phyloP scores from a whole-genome alignment of 495 filamentous ascomycete species.

The Podospora conica region DNA sequence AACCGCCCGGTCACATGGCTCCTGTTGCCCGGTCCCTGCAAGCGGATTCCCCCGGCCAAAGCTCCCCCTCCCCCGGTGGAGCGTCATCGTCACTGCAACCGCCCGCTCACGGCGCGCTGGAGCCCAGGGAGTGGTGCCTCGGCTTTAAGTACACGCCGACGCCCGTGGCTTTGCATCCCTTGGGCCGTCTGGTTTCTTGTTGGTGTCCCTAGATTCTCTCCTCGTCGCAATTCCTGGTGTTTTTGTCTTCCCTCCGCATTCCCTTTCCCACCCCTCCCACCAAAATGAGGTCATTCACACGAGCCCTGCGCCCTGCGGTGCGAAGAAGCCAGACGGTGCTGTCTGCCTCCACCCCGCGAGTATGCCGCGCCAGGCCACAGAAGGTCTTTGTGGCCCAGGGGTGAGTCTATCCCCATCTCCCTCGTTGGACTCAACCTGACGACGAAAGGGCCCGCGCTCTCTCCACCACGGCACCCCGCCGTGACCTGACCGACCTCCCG shows the following conservation, averaged over 20 bases:
- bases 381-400: conserved; percentile 15
- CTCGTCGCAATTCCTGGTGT: neutral
- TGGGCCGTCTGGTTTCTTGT: conserved; percentile 8
- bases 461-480: conserved; percentile 60
- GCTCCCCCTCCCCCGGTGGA: neutral
- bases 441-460: conserved; percentile 53
- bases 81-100: conserved; percentile 2
- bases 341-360: conserved; percentile 21
- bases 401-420: conserved; percentile 15
- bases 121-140: conserved; percentile 2
- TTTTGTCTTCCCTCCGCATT: neutral
- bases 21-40: neutral
- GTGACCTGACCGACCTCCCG: conserved; percentile 58
- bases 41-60: conserved; percentile 3
- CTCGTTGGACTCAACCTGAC: neutral
- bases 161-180: conserved; percentile 7
- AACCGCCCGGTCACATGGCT: conserved; percentile 9
- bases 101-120: neutral
- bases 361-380: conserved; percentile 14
- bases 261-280: neutral
- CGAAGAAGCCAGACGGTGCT: conserved; percentile 44
- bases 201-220: conserved; percentile 3
- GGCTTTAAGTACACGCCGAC: neutral
- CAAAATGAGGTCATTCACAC: conserved; percentile 64
- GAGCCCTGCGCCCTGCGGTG: conserved; percentile 61